phyloP scores from a whole-genome alignment of 805 yeast genomes.

The Candida patagonica region DNA sequence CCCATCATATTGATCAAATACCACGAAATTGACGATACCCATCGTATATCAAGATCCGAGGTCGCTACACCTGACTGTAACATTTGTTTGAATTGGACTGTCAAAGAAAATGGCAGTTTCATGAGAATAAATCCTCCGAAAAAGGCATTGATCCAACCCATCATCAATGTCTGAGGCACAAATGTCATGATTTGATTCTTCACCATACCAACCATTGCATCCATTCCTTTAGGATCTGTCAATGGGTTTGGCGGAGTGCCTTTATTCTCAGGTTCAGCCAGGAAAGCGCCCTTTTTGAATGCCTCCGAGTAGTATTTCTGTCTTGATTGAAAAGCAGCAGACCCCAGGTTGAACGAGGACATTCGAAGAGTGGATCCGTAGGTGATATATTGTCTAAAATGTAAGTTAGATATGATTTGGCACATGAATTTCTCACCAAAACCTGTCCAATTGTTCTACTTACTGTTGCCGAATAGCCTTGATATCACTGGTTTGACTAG shows the following conservation, averaged over 20 bases:
- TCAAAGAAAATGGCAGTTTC: slow-evolving; percentile 86
- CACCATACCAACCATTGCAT: slow-evolving; percentile 65
- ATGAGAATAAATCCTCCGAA: slow-evolving; percentile 85
- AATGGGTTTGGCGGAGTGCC: slow-evolving; percentile 41
- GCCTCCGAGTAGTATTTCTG: slow-evolving; percentile 39
- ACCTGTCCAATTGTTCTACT: slow-evolving; percentile 2
- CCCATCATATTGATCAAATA: slow-evolving; percentile 85
- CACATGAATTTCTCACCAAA: background rate
- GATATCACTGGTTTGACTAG: slow-evolving; percentile 44
- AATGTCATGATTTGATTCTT: slow-evolving; percentile 75
- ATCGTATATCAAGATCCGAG: slow-evolving; percentile 75
- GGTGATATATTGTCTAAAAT: slow-evolving; percentile 41
- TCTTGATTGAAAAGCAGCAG: slow-evolving; percentile 44
- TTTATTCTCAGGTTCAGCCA: slow-evolving; percentile 25
- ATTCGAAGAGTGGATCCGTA: slow-evolving; percentile 49
- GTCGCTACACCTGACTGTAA: slow-evolving; percentile 81
- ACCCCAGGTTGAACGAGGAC: slow-evolving; percentile 45
- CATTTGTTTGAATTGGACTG: slow-evolving; percentile 85
- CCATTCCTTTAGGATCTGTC: slow-evolving; percentile 61
- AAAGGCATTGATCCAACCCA: slow-evolving; percentile 94
- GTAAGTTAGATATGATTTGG: slow-evolving; percentile 11
- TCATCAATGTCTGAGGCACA: slow-evolving; percentile 84
- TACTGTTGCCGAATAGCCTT: slow-evolving; percentile 46
- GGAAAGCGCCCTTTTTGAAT: slow-evolving; percentile 45
- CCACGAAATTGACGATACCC: slow-evolving; percentile 95